These are phyloP conservation scores for Lactarius akahatsu DNA, from an alignment of 768 basidiomycete genomes.

Conservation along the genomic window DNA sequence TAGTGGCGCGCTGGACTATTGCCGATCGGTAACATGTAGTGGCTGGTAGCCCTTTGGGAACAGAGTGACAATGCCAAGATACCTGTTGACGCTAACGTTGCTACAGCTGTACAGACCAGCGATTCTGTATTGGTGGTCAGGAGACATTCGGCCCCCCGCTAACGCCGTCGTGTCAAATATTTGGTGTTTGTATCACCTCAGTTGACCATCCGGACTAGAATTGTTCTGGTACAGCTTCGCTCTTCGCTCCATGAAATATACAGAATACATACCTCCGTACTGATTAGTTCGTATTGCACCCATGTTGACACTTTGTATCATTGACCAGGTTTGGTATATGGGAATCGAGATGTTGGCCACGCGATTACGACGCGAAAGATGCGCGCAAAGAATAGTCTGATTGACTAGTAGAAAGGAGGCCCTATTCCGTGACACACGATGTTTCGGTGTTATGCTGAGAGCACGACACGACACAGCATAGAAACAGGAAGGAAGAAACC, in stretches of 20 bases:
- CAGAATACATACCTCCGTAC: neutral
- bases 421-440: conserved; percentile 2
- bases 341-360: neutral
- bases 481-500: neutral
- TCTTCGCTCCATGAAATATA: neutral
- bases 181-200: neutral
- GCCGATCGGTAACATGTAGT: conserved; percentile 6
- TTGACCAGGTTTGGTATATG: neutral
- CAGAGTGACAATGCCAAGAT: neutral
- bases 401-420: neutral
- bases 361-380: neutral
- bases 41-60: neutral
- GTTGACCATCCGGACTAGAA: neutral
- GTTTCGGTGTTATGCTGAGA: neutral
- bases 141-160: neutral
- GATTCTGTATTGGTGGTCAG: neutral
- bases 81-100: no score
- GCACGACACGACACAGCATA: neutral
- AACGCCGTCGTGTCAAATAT: neutral
- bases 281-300: neutral
- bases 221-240: neutral
- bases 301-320: neutral
- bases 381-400: neutral
- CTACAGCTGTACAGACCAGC: neutral
- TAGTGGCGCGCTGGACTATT: neutral